Base-by-base conservation (phyloP, 2,329 filamentous ascomycete genomes). In the Microascus cirrosus region DNA sequence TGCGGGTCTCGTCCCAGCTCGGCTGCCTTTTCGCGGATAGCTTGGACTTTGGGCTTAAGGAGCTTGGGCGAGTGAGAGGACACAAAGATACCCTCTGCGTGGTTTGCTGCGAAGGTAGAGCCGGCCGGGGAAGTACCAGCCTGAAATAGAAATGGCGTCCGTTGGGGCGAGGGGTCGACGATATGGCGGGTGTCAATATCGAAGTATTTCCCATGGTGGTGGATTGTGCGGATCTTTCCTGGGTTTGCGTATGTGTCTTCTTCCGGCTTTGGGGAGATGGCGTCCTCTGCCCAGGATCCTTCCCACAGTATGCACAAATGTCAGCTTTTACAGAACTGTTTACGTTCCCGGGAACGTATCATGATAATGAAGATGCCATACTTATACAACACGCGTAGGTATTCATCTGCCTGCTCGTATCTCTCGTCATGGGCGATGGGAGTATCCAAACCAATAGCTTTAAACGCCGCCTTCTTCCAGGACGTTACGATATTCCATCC, bases 401-500 rank as follows among this genome's bases (percentile, higher is more conserved):
- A 86, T 61, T 86, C 83, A 58, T 85, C 81, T 0, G 82, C 83
- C 62, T 83, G 79, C 0, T 70, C 72, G 60, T 85, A 85, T 28
- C 82, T 74, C 64, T 84, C 76, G 50, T 86, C 83, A 61, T 85
- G 83, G 58, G 82, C 77, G 35, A 82, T 79, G 0, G 78, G 78
- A 3, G 68, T 77, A 13, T 83, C 77, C 1, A 84, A 65, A 0
- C 82, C 82, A 58, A 85, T 83, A 0, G 81, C 81, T 63, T 84
- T 83, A 66, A 83, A 83, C 0, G 82, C 82, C 0, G 79, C 75
- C 63, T 85, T 84, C 65, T 82, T 83, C 67, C 69, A 71, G 0
- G 65, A 67, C 11, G 83, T 86, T 0, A 87, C 84, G 22, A 87
- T 84, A 60, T 87, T 87, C 84, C 83, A 85, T 0, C 81, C 83